phyloP scores from a whole-genome alignment of 164 flowering plant genomes.

The Macadamia integrifolia region DNA sequence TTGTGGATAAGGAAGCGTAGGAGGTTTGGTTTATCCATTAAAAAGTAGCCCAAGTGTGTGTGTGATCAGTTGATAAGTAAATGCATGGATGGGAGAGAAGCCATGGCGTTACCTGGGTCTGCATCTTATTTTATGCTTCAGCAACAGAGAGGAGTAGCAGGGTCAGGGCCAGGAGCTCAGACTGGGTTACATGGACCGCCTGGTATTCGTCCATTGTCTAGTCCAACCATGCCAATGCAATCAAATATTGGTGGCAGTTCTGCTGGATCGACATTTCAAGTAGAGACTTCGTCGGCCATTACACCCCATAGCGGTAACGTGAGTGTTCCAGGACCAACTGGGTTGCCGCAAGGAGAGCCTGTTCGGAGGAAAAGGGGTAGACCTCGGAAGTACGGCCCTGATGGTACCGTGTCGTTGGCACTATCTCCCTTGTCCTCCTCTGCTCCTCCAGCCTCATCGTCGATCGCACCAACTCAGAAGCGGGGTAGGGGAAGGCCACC shows the following conservation, averaged over 20 bases:
- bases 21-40: not conserved
- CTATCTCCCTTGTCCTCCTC: slow-evolving; percentile 45
- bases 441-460: slow-evolving; percentile 20
- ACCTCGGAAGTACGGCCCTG: slow-evolving; percentile 85
- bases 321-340: slow-evolving; percentile 31
- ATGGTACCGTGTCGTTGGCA: slow-evolving; percentile 55
- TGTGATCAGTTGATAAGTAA: slow-evolving; percentile 30
- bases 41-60: slow-evolving; percentile 1
- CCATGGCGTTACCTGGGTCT: slow-evolving; percentile 63
- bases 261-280: slow-evolving; percentile 36
- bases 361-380: slow-evolving; percentile 78
- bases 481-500: slow-evolving; percentile 96
- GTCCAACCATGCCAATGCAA: slow-evolving; percentile 36
- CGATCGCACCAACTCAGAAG: slow-evolving; percentile 40
- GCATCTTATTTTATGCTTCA: slow-evolving; percentile 44
- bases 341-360: slow-evolving; percentile 35
- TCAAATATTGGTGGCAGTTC: slow-evolving; percentile 40
- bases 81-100: slow-evolving; percentile 94
- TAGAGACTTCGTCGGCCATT: slow-evolving; percentile 41
- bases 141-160: slow-evolving; percentile 48
- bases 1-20: slow-evolving; percentile 2
- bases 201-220: slow-evolving; percentile 37
- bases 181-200: slow-evolving; percentile 41
- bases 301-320: slow-evolving; percentile 44
- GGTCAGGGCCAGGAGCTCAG: slow-evolving; percentile 40